Evolutionary conservation across 164 flowering plant genomes (phyloP).

Genomic region (Aristolochia contorta): DNA sequence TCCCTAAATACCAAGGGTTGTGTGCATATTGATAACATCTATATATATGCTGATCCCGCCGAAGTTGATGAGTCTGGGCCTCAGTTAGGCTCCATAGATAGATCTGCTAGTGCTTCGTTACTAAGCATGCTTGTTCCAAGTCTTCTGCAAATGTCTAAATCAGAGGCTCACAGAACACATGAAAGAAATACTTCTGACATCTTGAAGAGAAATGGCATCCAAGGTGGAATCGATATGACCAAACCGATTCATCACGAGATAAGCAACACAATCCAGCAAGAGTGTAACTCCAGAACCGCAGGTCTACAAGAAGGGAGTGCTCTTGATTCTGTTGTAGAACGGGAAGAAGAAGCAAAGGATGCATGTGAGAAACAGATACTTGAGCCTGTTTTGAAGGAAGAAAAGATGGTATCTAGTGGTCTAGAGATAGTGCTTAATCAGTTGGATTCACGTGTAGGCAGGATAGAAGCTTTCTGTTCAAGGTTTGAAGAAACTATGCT

Average conservation of each 20-base stretch:
- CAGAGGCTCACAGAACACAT: constrained; percentile 16
- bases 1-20: constrained; percentile 58
- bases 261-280: constrained; percentile 3
- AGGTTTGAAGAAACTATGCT: constrained; percentile 77
- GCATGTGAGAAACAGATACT: constrained; percentile 5
- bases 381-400: constrained; percentile 13
- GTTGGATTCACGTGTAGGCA: constrained; percentile 55
- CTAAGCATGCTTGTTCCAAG: constrained; percentile 85
- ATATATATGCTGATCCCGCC: constrained; percentile 68
- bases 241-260: neutral
- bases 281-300: constrained; percentile 11
- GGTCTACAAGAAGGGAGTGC: neutral
- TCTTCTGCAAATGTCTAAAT: constrained; percentile 55
- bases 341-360: constrained; percentile 1
- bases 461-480: constrained; percentile 50
- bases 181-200: constrained; percentile 9
- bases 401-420: constrained; percentile 7
- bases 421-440: constrained; percentile 49
- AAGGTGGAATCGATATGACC: neutral
- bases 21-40: constrained; percentile 59
- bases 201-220: neutral
- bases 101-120: constrained; percentile 45
- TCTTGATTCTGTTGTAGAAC: constrained; percentile 2
- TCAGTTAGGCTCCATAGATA: constrained; percentile 12
- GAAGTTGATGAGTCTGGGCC: constrained; percentile 30